Base-by-base conservation (phyloP, 192 early-diverging fungal species). In the Gonapodya sp. region DNA sequence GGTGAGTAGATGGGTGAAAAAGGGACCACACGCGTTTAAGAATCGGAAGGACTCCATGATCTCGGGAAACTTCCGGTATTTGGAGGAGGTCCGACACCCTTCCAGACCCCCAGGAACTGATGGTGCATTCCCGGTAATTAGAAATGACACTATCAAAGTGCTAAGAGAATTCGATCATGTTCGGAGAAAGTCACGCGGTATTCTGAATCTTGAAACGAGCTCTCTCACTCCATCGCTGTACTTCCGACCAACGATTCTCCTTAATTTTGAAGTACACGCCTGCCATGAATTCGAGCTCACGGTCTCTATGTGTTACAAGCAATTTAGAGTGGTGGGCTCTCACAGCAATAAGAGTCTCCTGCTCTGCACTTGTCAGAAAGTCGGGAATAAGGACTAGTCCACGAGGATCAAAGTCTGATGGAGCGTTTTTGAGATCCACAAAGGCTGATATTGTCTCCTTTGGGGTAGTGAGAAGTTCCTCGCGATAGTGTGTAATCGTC, bases 111-210 rank as follows among this genome's bases (percentile, higher is more conserved):
- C 75, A 77, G 30, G 75, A 77, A 2, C 8, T 16, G 75, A 77
- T 31, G 8, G 30, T 77, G 75, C 75, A 77, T 34, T 77, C 75
- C 18, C 75, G 75, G 75, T 77, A 77, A 33, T 77, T 18, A 14
- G 30, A 32, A 33, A 77, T 77, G 75, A 77, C 75, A 33, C 75
- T 34, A 33, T 77, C 75, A 77, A 77, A 77, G 34, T 77, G 75
- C 46, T 64, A n/a, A n/a, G n/a, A n/a, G n/a, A n/a, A n/a, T n/a
- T n/a, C n/a, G n/a, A n/a, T n/a, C n/a, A n/a, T n/a, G n/a, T n/a
- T n/a, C n/a, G n/a, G n/a, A n/a, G n/a, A n/a, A n/a, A n/a, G n/a
- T n/a, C n/a, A n/a, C n/a, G n/a, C n/a, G n/a, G n/a, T n/a, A n/a
- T n/a, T n/a, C n/a, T n/a, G n/a, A n/a, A n/a, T n/a, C n/a, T n/a